Evolutionary conservation across 352 stramenopile species (phyloP), one percentile per base, ranked within the genome.

Genomic region (Blastocystis sp.): DNA sequence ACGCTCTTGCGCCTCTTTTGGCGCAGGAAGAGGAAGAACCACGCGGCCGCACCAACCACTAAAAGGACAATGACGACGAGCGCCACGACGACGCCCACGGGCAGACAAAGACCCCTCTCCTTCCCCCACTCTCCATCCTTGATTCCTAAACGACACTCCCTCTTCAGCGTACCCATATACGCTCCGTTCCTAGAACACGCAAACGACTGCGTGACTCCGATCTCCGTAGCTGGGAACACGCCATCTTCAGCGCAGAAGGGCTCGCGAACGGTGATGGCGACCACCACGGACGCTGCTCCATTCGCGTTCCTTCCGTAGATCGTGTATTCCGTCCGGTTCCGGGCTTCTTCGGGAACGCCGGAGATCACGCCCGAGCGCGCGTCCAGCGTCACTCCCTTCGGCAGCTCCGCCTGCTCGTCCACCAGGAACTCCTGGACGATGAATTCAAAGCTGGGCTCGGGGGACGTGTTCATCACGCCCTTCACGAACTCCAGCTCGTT

Each of bases 11-110:
- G 0, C 92, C 95, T 79, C 88, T 93, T 33, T 74, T 95, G 33
- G 94, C 94, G 45, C 93, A 96, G 79, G 92, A 94, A 1, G 93
- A 95, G 71, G 94, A 94, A 85, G 93, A 91, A 9, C 29, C 26
- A 39, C 9, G 70, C 16, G 29, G 66, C 1, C 1, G 39, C 33
- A 3, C 31, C 19, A 3, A 85, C 24, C 4, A 67, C n/a, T 24
- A 85, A 33, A 26, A 85, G n/a, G 6, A 45, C 74, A 29, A 85
- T 10, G 29, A 85, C 9, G 1, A 69, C 50, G 13, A 85, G 0
- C 4, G 70, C 74, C 19, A 69, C 37, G 16, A 85, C n/a, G 24
- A 69, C 24, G 10, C 10, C 59, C 1, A 85, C 51, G 13, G 50
- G 41, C 1, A 85, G 10, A 39, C 74, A 85, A 31, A 69, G 19